A percentile compares a stretch with the other conserved stretches of the same genome.
These are phyloP conservation scores for Colletotrichum noveboracense DNA, from an alignment of 2,329 filamentous ascomycete species.

Conservation along the genomic window DNA sequence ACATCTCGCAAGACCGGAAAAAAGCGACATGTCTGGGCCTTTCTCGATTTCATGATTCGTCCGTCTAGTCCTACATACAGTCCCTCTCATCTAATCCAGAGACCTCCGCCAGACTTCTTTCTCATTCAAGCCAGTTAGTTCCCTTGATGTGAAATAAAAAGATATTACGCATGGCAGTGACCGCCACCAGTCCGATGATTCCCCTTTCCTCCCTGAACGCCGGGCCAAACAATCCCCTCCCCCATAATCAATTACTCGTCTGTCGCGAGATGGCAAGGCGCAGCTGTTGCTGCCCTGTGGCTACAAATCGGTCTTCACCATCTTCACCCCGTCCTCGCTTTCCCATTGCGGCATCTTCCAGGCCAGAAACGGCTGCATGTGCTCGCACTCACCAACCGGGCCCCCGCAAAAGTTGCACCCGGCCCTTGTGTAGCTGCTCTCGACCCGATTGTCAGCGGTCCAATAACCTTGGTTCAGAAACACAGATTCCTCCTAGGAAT, in stretches of 20 bases:
- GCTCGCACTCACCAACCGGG: not conserved
- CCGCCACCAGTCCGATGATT: not conserved
- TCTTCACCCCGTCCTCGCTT: not conserved
- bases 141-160: not conserved
- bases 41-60: not conserved
- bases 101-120: not conserved
- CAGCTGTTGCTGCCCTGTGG: not conserved
- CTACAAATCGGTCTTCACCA: not conserved
- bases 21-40: not conserved
- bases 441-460: not conserved
- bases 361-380: not conserved
- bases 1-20: not conserved
- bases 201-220: conserved; percentile 1
- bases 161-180: not conserved
- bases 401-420: not conserved
- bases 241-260: not conserved
- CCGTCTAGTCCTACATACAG: conserved; percentile 4
- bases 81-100: not conserved
- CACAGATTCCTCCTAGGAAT: conserved; percentile 1
- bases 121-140: not conserved
- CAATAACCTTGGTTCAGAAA: not conserved
- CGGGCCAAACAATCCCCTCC: not conserved
- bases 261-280: not conserved
- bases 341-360: not conserved
- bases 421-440: not conserved